Evolutionary conservation across 2,329 filamentous ascomycete genomes (phyloP), one percentile per base, ranked within the genome.

Genomic region (Penicillium brasilianum): DNA sequence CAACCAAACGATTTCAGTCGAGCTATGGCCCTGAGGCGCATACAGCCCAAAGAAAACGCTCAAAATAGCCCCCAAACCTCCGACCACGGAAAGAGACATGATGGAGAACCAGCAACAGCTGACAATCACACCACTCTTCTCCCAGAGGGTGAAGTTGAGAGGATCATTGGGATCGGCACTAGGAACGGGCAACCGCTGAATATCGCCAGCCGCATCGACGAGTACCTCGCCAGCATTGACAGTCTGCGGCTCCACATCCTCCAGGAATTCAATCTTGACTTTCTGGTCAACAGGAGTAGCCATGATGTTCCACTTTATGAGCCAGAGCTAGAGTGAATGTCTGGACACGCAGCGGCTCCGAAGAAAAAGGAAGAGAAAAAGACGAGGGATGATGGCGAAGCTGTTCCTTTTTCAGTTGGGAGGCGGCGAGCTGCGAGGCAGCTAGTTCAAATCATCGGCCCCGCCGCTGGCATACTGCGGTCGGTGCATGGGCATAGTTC

Each of bases 21-120:
- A 68, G 64, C 39, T 77, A 64, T 57, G 69, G 4, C 69, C 69
- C 37, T 66, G 59, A 9, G 57, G 64, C 1, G 59, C 57, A 51
- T 78, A 79, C 8, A 75, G 61, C 46, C 67, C 62, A 30, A 77
- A 69, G 58, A 78, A 77, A 16, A 72, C 66, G 0, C 66, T 67
- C 11, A 80, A 66, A 34, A 79, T 75, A 0, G 76, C 66, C 3
- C 77, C 70, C 16, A 71, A 28, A 7, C 69, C 70, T 7, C 70
- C 68, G n/a, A 71, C 64, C 4, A 70, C 62, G 1, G 69, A 71
- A 18, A 72, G 55, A 1, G 69, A 72, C 69, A 72, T 72, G 22
- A 67, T 64, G 0, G 70, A 72, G 22, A 72, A 72, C 69, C 69
- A 72, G 54, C 69, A 72, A 51, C 69, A 72, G 50, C 69, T 69